Conservation (phyloP, 2,329 filamentous ascomycete species). For the Pseudocercospora fijiensis region DNA sequence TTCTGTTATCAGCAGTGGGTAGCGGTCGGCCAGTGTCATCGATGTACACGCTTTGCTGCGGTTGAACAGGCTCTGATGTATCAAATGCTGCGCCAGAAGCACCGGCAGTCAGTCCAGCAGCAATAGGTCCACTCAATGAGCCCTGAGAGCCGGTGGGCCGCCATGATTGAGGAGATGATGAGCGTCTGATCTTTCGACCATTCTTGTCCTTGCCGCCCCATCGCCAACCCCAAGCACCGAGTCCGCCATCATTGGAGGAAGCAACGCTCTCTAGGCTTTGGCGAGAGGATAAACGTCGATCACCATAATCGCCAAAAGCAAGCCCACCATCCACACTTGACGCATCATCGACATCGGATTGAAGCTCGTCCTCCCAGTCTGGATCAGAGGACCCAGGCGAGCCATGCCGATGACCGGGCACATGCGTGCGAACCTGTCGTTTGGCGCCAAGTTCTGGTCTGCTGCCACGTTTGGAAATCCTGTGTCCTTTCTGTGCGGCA, state of each 20-base stretch:
- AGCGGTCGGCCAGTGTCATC: constrained; percentile 48
- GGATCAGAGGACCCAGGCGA: constrained; percentile 47
- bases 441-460: constrained; percentile 32
- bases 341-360: constrained; percentile 56
- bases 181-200: constrained; percentile 33
- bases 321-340: constrained; percentile 58
- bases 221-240: constrained; percentile 59
- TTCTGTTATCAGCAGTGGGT: constrained; percentile 18
- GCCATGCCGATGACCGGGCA: constrained; percentile 21
- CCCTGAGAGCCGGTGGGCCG: constrained; percentile 31
- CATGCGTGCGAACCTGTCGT: constrained; percentile 19
- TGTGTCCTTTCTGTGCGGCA: constrained; percentile 41
- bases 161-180: constrained; percentile 18
- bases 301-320: constrained; percentile 57
- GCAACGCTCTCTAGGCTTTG: constrained; percentile 54
- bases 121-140: constrained; percentile 37
- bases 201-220: constrained; percentile 55
- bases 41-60: constrained; percentile 21
- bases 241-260: constrained; percentile 50
- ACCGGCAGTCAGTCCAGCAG: constrained; percentile 43
- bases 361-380: constrained; percentile 56
- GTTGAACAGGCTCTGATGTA: constrained; percentile 35
- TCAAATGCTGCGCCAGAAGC: constrained; percentile 45
- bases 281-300: constrained; percentile 38
- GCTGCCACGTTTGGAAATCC: constrained; percentile 30